phyloP scores from a whole-genome alignment of 2,329 filamentous ascomycete genomes.

The Colletotrichum sp. region DNA sequence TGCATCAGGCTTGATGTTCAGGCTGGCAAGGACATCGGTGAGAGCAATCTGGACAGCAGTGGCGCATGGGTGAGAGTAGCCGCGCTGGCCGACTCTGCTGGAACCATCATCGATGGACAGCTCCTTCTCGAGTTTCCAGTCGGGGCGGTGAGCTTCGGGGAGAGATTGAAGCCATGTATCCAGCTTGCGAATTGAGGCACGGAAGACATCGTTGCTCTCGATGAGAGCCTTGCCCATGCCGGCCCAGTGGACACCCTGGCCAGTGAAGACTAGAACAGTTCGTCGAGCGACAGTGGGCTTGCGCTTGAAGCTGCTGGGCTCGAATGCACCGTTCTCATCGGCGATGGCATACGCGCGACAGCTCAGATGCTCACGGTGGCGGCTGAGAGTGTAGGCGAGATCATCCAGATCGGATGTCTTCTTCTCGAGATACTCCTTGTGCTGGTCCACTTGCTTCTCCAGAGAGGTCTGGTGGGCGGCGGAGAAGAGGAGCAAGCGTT shows the following conservation, averaged over 20 bases:
- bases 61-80: conserved; percentile 29
- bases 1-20: conserved; percentile 34
- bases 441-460: conserved; percentile 3
- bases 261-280: conserved; percentile 21
- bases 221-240: conserved; percentile 21
- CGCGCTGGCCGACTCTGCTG: conserved; percentile 27
- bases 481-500: conserved; percentile 10
- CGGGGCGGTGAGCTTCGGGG: conserved; percentile 15
- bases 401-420: conserved; percentile 22
- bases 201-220: conserved; percentile 1
- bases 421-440: conserved; percentile 24
- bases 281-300: conserved; percentile 3
- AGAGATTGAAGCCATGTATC: conserved; percentile 17
- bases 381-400: conserved; percentile 33
- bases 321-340: conserved; percentile 12
- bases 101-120: conserved; percentile 26
- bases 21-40: conserved; percentile 38
- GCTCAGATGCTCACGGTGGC: conserved; percentile 29
- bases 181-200: conserved; percentile 12
- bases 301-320: conserved; percentile 14
- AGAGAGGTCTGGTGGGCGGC: background rate
- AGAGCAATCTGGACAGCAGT: conserved; percentile 44
- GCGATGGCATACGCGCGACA: conserved; percentile 29
- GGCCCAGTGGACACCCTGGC: conserved; percentile 23
- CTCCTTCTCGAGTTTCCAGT: conserved; percentile 26